Evolutionary conservation across 768 basidiomycete genomes (phyloP).

Genomic region (Amanita thiersii): DNA sequence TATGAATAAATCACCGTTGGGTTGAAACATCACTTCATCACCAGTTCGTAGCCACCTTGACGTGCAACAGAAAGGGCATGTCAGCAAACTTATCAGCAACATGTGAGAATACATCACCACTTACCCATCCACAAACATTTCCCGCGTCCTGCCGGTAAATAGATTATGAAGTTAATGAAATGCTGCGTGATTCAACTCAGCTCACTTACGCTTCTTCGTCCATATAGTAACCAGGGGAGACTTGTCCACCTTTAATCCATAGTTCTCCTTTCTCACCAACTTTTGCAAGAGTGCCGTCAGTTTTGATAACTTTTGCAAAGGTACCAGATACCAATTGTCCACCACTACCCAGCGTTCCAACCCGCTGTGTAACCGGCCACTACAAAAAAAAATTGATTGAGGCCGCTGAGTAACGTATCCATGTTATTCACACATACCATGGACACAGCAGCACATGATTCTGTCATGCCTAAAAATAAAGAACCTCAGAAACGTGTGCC

Average conservation of each 20-base stretch:
- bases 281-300: slow-evolving; percentile 33
- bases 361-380: slow-evolving; percentile 25
- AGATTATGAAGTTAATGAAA: slow-evolving; percentile 8
- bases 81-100: background rate
- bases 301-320: slow-evolving; percentile 32
- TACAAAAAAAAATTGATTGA: background rate
- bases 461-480: slow-evolving; percentile 19
- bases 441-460: slow-evolving; percentile 35
- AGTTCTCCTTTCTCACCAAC: slow-evolving; percentile 43
- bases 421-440: slow-evolving; percentile 21
- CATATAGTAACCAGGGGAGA: slow-evolving; percentile 34
- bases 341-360: slow-evolving; percentile 31
- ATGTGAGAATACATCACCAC: slow-evolving; percentile 8
- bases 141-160: slow-evolving; percentile 34
- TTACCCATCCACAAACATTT: slow-evolving; percentile 55
- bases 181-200: slow-evolving; percentile 18
- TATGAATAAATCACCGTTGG: slow-evolving; percentile 46
- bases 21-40: slow-evolving; percentile 44
- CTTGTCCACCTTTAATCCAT: slow-evolving; percentile 34
- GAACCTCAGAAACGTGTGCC: background rate
- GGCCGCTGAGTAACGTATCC: background rate
- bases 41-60: slow-evolving; percentile 57
- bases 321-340: slow-evolving; percentile 39
- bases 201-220: slow-evolving; percentile 41
- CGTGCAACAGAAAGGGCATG: background rate